These are phyloP conservation scores for Rhizopus delemar DNA, from an alignment of 371 early-diverging fungal species.

Conservation along the genomic window DNA sequence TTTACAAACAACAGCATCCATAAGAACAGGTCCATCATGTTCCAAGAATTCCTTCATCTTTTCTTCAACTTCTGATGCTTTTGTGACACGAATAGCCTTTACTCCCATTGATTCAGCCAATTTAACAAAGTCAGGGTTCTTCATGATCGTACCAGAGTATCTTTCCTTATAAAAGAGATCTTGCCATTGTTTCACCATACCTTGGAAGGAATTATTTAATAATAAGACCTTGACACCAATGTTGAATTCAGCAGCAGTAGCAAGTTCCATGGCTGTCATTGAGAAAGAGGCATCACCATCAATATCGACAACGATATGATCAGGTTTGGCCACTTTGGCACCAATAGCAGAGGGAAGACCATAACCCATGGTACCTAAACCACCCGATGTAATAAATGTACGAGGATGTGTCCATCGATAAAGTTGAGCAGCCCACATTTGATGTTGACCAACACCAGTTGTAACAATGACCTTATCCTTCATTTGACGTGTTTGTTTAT, in stretches of 20 bases:
- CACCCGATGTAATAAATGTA: constrained; percentile 90
- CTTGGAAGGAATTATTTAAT: constrained; percentile 98
- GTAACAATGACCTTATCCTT: constrained; percentile 93
- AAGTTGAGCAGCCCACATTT: constrained; percentile 95
- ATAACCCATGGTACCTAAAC: constrained; percentile 97
- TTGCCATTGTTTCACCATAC: constrained; percentile 99
- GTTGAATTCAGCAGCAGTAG: constrained; percentile 93
- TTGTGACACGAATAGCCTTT: constrained; percentile 83
- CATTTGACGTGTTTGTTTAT: constrained; percentile 74
- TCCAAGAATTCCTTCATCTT: constrained; percentile 89
- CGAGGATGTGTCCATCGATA: constrained; percentile 90
- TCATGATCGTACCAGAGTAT: constrained; percentile 91
- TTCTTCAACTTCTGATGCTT: constrained; percentile 80
- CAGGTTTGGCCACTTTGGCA: constrained; percentile 92
- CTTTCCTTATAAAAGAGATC: constrained; percentile 96
- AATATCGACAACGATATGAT: constrained; percentile 92
- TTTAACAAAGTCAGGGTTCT: constrained; percentile 97
- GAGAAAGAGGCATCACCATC: constrained; percentile 97
- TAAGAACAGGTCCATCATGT: constrained; percentile 84
- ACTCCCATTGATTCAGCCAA: constrained; percentile 93
- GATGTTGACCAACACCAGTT: constrained; percentile 98
- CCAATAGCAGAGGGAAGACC: constrained; percentile 96
- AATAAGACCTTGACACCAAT: constrained; percentile 95
- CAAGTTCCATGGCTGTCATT: constrained; percentile 97
- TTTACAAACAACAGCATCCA: constrained; percentile 90